A percentile compares a stretch with the other conserved stretches of the same genome.
These are phyloP conservation scores for Cordyceps sp. DNA, from an alignment of 2,329 filamentous ascomycete species.

Conservation along the genomic window DNA sequence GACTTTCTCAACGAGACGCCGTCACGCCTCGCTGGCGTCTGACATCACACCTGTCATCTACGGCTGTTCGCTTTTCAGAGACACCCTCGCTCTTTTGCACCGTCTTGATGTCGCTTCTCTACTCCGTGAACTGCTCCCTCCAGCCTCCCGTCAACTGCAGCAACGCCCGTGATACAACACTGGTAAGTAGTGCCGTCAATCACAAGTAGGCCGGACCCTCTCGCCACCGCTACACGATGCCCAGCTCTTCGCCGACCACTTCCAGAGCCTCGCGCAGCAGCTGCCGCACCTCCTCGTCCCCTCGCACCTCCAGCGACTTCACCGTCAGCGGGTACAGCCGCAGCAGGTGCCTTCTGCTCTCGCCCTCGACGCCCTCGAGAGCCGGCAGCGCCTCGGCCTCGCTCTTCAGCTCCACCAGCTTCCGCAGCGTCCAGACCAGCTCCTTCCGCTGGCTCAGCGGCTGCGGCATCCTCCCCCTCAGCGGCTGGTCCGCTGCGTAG, in stretches of 20 bases:
- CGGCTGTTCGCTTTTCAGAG: too few relatives aligned
- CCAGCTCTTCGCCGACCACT: slow-evolving; percentile 38
- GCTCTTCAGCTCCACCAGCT: slow-evolving; percentile 50
- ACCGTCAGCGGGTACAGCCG: slow-evolving; percentile 66
- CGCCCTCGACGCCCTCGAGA: slow-evolving; percentile 30
- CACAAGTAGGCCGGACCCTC: neutral
- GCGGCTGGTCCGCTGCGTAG: slow-evolving; percentile 81
- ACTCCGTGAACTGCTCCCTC: too few relatives aligned
- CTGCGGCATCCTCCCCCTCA: slow-evolving; percentile 78
- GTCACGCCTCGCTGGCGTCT: too few relatives aligned
- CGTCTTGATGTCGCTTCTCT: too few relatives aligned
- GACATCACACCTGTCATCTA: too few relatives aligned
- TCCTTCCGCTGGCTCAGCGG: slow-evolving; percentile 69
- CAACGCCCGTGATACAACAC: too few relatives aligned
- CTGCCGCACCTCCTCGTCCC: slow-evolving; percentile 42
- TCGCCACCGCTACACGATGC: slow-evolving; percentile 4
- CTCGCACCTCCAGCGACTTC: slow-evolving; percentile 37
- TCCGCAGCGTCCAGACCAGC: slow-evolving; percentile 51
- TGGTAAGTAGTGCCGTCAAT: too few relatives aligned
- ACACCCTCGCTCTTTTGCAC: too few relatives aligned
- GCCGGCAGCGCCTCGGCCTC: slow-evolving; percentile 53
- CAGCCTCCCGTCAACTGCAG: too few relatives aligned
- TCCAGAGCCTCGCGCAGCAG: slow-evolving; percentile 44
- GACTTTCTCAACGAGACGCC: too few relatives aligned
- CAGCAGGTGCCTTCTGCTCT: slow-evolving; percentile 57